Evolutionary conservation across 2,329 filamentous ascomycete genomes (phyloP), one percentile per base, ranked within the genome.

Genomic region (Epichloe aotearoae): DNA sequence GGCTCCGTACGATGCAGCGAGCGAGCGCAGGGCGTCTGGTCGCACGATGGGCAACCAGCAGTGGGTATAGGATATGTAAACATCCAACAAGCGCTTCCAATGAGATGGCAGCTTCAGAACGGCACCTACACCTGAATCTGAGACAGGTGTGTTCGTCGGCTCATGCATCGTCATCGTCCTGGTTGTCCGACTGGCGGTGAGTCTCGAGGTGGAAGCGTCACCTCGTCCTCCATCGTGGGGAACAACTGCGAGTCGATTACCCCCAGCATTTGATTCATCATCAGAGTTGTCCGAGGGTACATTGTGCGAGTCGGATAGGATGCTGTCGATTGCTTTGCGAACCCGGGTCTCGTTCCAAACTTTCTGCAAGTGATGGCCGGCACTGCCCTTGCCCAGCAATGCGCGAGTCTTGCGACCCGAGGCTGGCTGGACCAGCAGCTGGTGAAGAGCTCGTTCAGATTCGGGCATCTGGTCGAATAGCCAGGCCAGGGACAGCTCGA

Each of bases 41-140:
- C 88, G 82, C 11, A 84, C 70, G 26, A 90, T 80, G 0, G 86
- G 86, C 26, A 90, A 73, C 86, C 86, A 90, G 49, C 77, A 80
- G 61, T 89, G 83, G 0, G 82, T 86, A 57, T 86, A 87, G 1
- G 83, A 78, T 53, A 87, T 85, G 61, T 88, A 89, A 4, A 84
- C 73, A 56, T 88, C 83, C 39, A 89, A 67, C 4, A 89, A 71
- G 2, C 74, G 70, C 69, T 73, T 81, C 60, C 74, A 77, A 58
- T 78, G 74, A 15, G 64, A 59, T 15, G 74, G 80, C 0, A 84
- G 66, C 40, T 59, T 47, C 15, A 50, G 10, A 2, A 40, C 30
- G 11, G 19, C 19, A 11, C 41, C 23, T 2, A 17, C 1, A 2
- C 4, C 12, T 14, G 15, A 26, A 12, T 38, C 45, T 3, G 23